Evolutionary conservation across 495 filamentous ascomycete species (phyloP), one percentile per base, ranked within the genome.

Genomic region (Parathielavia hyrcaniae): DNA sequence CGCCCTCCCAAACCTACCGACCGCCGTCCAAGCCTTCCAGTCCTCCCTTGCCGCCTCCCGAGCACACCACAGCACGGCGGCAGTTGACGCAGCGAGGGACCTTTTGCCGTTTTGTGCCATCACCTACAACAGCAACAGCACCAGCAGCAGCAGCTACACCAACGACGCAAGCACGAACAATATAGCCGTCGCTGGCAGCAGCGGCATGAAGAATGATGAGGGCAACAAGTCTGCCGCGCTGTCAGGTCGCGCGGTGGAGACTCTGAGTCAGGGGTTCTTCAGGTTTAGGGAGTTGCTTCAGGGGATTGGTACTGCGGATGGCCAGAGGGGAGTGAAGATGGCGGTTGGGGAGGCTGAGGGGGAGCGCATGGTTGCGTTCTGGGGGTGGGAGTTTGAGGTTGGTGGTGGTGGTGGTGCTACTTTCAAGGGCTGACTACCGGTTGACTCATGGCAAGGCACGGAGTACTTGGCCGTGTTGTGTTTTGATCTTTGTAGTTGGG

Each of bases 61-160:
- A 13, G 16, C n/a, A 20, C 8, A 20, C 20, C 23, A 8, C 45
- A 43, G 41, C 19, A 23, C 26, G 26, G 26, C 26, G 22, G 26
- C 55, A 23, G 16, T 50, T 38, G 61, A 67, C 12, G 59, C 68
- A 54, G 62, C 60, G 56, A 59, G 51, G 51, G 51, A 65, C 10
- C 66, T 85, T 7, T 68, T 86, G 30, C 74, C 74, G 2, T 76
- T 75, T 58, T 77, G 76, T 50, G 75, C 75, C 32, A 43, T 43
- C 0, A 60, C 66, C 7, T 66, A 62, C 35, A 61, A 73, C 9
- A 67, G 67, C 9, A 73, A 80, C 54, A 67, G 81, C 34, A 62
- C 85, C 44, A 81, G 73, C 22, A 76, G 81, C 58, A 59, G 80
- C 34, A 79, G 75, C 45, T 63, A 66, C 4, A 74, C 71, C 39